Base-by-base conservation (phyloP, 2,329 filamentous ascomycete genomes). In the Neofusicoccum kwambonambiense region DNA sequence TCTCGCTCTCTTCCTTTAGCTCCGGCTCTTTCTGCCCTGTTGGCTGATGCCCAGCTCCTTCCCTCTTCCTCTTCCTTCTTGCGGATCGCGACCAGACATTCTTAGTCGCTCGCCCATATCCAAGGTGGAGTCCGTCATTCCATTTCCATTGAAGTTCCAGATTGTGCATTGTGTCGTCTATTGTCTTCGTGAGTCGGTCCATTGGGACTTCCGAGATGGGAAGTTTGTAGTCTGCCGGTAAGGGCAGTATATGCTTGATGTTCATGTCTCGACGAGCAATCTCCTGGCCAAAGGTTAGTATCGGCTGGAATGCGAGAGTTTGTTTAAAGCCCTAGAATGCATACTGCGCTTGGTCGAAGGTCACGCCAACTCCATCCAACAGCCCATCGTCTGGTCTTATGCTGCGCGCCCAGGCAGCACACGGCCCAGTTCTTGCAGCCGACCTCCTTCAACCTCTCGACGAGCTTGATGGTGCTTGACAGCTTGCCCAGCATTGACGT, bases 401-500 rank as follows among this genome's bases (percentile, higher is more conserved):
- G 87, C 0, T 72, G 91, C 65, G 94, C 91, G 0, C 92, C 82
- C 69, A 98, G 89, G 67, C 90, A 88, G 0, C 90, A 90, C 0
- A 97, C 86, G 0, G 92, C 93, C 70, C 89, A 97, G 74, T 42
- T 65, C 17, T 34, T 42, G 31, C 56, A 96, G 0, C 79, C 81
- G 9, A 83, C 73, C 2, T 83, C 78, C 15, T 84, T 84, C 3
- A 87, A 76, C 7, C 90, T 80, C 60, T 83, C 82, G 5, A 88
- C 82, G 0, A 97, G 79, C 0, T 89, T 76, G 0, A 82, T 80
- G 0, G 90, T 82, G 69, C 89, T 93, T 0, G 84, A 83, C 35
- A 91, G 80, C 71, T 96, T 96, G 0, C 94, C 93, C 0, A 98
- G 81, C 92, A 98, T 96, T 62, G 89, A 88, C 0, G 90, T 95